Percentiles rank a stretch among this genome's conserved stretches.
Evolutionary conservation across 2,329 filamentous ascomycete species (phyloP).

Genomic region (Clonostachys byssicola): DNA sequence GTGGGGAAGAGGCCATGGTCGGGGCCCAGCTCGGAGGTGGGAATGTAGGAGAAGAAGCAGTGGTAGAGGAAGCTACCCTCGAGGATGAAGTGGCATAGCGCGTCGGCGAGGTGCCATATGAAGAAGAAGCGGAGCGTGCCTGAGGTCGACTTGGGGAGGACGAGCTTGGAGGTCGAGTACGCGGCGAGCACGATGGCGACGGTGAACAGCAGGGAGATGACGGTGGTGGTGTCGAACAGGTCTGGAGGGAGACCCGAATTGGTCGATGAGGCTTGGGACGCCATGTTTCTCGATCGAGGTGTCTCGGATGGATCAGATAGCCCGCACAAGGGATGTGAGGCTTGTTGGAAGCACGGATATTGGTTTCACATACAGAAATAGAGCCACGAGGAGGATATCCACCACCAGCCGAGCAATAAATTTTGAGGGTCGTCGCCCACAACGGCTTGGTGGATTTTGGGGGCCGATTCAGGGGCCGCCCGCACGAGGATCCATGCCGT

Average conservation of each 20-base stretch:
- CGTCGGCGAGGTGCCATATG: constrained; percentile 93
- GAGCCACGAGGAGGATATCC: too few relatives aligned
- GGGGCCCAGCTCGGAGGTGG: constrained; percentile 18
- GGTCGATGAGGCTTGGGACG: too few relatives aligned
- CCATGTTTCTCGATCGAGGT: too few relatives aligned
- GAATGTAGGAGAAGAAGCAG: constrained; percentile 70
- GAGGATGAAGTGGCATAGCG: constrained; percentile 84
- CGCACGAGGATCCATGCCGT: too few relatives aligned
- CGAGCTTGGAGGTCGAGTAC: constrained; percentile 40
- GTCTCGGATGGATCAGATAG: too few relatives aligned
- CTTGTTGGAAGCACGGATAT: too few relatives aligned
- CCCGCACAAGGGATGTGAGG: not conserved
- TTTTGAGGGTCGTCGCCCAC: too few relatives aligned
- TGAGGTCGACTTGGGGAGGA: constrained; percentile 44
- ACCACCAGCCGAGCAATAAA: too few relatives aligned
- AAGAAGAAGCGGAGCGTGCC: constrained; percentile 71
- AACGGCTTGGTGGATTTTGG: too few relatives aligned
- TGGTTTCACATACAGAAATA: too few relatives aligned
- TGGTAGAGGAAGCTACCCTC: constrained; percentile 92
- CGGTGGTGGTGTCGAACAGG: constrained; percentile 55
- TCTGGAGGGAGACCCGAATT: constrained; percentile 40
- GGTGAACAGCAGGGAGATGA: constrained; percentile 53
- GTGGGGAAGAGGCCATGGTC: constrained; percentile 34
- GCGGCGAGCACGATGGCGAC: constrained; percentile 45
- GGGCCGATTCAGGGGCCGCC: too few relatives aligned